These are phyloP conservation scores for Aegilops longissima DNA, from an alignment of 176 grass and related monocot genomes.

Conservation along the genomic window DNA sequence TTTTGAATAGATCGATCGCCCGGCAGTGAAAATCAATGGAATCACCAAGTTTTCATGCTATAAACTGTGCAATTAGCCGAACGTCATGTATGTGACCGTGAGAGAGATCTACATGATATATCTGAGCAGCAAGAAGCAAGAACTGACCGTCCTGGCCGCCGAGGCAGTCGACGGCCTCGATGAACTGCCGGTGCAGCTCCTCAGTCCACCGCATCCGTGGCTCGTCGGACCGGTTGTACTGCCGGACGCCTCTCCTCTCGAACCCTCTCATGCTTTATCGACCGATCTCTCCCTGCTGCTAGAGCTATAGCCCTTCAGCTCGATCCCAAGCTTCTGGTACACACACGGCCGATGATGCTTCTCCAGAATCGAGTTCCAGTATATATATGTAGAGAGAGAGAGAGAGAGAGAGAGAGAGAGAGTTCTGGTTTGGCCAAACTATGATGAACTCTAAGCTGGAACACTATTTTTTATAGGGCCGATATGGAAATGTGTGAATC, in stretches of 20 bases:
- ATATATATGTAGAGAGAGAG: neutral
- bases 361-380: neutral
- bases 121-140: neutral
- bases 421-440: neutral
- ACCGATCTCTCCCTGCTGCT: neutral
- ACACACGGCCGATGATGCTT: too few relatives aligned
- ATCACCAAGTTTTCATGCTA: neutral
- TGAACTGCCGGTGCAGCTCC: slow-evolving; percentile 78
- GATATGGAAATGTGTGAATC: slow-evolving; percentile 38
- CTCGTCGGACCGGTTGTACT: slow-evolving; percentile 78
- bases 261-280: slow-evolving; percentile 47
- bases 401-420: neutral
- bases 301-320: neutral
- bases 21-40: neutral
- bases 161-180: slow-evolving; percentile 69
- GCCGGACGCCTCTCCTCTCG: slow-evolving; percentile 71
- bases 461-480: slow-evolving; percentile 31
- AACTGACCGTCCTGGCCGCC: slow-evolving; percentile 72
- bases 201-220: slow-evolving; percentile 92
- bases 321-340: slow-evolving; percentile 21
- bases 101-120: neutral
- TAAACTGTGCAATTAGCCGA: neutral
- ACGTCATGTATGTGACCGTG: neutral
- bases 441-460: neutral
- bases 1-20: neutral